Conservation (phyloP, 2,329 filamentous ascomycete genomes). For the Aspergillus fructus region DNA sequence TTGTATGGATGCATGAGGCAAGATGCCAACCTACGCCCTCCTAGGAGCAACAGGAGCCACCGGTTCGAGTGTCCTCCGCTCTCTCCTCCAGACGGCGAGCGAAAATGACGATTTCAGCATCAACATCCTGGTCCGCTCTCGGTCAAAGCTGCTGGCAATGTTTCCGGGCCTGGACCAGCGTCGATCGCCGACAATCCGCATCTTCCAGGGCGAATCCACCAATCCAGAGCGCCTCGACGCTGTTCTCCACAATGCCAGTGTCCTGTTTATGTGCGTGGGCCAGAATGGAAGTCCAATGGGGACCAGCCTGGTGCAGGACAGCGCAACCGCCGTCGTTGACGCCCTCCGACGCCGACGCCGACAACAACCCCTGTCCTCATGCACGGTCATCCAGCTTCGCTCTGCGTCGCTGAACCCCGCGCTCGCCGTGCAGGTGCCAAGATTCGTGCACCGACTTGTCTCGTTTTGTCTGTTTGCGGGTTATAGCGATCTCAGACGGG, state of each 20-base stretch:
- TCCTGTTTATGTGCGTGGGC: not conserved
- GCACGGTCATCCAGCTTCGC: not conserved
- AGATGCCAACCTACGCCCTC: not conserved
- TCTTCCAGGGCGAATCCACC: not conserved
- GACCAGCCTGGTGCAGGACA: not conserved
- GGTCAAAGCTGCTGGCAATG: not conserved
- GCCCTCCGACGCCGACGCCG: not conserved
- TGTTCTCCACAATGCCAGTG: not conserved
- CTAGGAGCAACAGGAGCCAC: not conserved
- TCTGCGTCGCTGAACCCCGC: not conserved
- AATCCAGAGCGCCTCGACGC: not conserved
- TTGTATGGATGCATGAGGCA: not conserved
- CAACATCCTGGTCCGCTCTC: not conserved
- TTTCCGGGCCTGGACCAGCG: not conserved
- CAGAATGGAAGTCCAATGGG: not conserved
- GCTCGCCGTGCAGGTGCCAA: not conserved
- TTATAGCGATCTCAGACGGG: not conserved
- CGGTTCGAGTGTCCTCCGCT: not conserved
- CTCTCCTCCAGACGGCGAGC: not conserved
- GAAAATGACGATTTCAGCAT: not conserved
- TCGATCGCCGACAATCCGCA: not conserved
- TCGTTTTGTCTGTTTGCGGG: not conserved
- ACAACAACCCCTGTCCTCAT: not conserved
- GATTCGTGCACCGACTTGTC: not conserved
- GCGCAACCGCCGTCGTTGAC: not conserved